These are phyloP conservation scores for Boletellus sp. DNA, from an alignment of 1,284 basidiomycete genomes.

Conservation along the genomic window DNA sequence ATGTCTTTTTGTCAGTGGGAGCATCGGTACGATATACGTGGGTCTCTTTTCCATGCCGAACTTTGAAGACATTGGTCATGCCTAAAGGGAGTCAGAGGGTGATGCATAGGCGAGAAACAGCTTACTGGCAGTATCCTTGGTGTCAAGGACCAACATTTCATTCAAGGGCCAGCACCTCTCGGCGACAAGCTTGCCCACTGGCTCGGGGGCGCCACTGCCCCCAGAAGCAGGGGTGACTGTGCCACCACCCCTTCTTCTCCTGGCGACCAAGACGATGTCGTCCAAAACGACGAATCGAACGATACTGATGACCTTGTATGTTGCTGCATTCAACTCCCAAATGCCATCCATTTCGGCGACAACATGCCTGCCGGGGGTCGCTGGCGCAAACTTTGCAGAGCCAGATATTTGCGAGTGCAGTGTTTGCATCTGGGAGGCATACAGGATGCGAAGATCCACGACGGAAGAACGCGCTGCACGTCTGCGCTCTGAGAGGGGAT, in stretches of 20 bases:
- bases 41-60: constrained; percentile 89
- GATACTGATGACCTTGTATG: constrained; percentile 87
- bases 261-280: constrained; percentile 86
- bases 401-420: constrained; percentile 92
- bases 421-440: constrained; percentile 90
- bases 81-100: constrained; percentile 42
- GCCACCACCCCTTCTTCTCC: constrained; percentile 55
- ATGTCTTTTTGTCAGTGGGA: constrained; percentile 79
- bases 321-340: constrained; percentile 87
- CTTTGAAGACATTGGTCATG: constrained; percentile 94
- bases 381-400: constrained; percentile 93
- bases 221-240: constrained; percentile 33
- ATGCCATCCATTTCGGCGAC: constrained; percentile 85
- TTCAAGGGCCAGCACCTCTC: constrained; percentile 89
- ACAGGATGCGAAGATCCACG: constrained; percentile 89
- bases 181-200: constrained; percentile 76
- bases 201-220: constrained; percentile 28
- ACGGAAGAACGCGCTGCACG: constrained; percentile 84
- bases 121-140: constrained; percentile 89
- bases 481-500: constrained; percentile 43
- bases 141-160: constrained; percentile 92
- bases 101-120: constrained; percentile 9
- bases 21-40: constrained; percentile 89
- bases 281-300: constrained; percentile 91
- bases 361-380: constrained; percentile 86